phyloP scores from a whole-genome alignment of 495 filamentous ascomycete species.

The Immersiella caudata region DNA sequence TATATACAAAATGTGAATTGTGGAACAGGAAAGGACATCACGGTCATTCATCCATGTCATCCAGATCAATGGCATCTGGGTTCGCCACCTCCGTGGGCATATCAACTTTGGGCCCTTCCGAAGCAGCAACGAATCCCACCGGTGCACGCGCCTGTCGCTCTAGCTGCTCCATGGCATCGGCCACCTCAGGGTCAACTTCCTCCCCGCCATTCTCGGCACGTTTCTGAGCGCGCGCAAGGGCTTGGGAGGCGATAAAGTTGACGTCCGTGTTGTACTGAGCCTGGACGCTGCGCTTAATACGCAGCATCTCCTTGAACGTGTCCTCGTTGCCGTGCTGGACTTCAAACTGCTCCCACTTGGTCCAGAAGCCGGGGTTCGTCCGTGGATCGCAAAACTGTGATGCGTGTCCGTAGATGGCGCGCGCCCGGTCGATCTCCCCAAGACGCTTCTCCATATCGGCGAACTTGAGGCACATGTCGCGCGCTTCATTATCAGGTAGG shows the following conservation, averaged over 20 bases:
- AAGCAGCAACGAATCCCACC: conserved; percentile 87
- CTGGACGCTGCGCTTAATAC: conserved; percentile 95
- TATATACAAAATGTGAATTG: conserved; percentile 15
- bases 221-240: conserved; percentile 78
- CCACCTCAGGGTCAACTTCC: conserved; percentile 53
- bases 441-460: conserved; percentile 97
- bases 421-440: conserved; percentile 93
- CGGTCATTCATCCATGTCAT: conserved; percentile 58
- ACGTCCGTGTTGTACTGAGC: conserved; percentile 99
- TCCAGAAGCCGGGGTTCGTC: conserved; percentile 87
- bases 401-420: conserved; percentile 94
- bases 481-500: conserved; percentile 89
- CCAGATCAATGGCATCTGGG: conserved; percentile 88
- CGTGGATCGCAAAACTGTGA: conserved; percentile 97
- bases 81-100: conserved; percentile 64
- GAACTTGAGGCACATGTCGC: conserved; percentile 98
- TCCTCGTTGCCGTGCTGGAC: conserved; percentile 98
- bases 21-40: background rate
- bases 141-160: conserved; percentile 89
- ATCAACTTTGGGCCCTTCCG: conserved; percentile 75
- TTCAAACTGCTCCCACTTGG: conserved; percentile 96
- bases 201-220: conserved; percentile 31
- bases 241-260: conserved; percentile 97
- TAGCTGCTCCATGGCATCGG: conserved; percentile 87
- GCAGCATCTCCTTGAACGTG: conserved; percentile 98